Evolutionary conservation across 2,329 filamentous ascomycete genomes (phyloP).

Genomic region (Fusarium nelsonii): DNA sequence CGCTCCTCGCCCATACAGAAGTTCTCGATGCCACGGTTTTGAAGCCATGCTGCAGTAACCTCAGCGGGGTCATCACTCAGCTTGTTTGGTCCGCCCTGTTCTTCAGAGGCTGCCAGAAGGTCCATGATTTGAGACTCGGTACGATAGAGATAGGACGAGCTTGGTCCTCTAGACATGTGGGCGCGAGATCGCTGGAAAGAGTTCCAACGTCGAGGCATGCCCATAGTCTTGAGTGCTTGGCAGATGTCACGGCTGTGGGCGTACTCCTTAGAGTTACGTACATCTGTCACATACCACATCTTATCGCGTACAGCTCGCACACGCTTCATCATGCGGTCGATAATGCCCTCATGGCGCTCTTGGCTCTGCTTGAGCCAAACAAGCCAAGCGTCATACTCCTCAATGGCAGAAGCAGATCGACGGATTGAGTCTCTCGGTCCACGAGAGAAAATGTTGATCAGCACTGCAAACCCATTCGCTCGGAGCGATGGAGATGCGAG

Average conservation of each 20-base stretch:
- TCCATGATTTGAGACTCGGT: slow-evolving; percentile 89
- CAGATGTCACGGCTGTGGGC: slow-evolving; percentile 89
- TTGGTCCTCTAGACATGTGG: slow-evolving; percentile 61
- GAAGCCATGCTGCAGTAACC: slow-evolving; percentile 84
- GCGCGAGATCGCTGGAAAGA: slow-evolving; percentile 64
- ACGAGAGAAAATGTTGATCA: slow-evolving; percentile 79
- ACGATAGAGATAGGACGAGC: slow-evolving; percentile 77
- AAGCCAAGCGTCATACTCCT: slow-evolving; percentile 84
- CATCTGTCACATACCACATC: slow-evolving; percentile 98
- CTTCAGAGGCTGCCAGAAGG: slow-evolving; percentile 82
- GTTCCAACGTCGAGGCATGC: slow-evolving; percentile 69
- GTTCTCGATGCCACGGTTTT: slow-evolving; percentile 85
- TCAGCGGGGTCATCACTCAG: slow-evolving; percentile 95
- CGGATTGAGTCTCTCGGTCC: slow-evolving; percentile 77
- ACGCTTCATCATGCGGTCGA: slow-evolving; percentile 79
- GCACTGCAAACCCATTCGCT: slow-evolving; percentile 75
- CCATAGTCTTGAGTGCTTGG: slow-evolving; percentile 91
- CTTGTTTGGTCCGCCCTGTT: slow-evolving; percentile 93
- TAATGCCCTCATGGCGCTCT: slow-evolving; percentile 78
- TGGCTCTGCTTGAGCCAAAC: slow-evolving; percentile 87
- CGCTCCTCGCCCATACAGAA: slow-evolving; percentile 95
- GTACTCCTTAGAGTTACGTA: slow-evolving; percentile 89
- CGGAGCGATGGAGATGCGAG: slow-evolving; percentile 71
- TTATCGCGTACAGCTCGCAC: slow-evolving; percentile 87
- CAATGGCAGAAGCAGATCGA: slow-evolving; percentile 77